Conservation (phyloP, 2,329 filamentous ascomycete species). For the Xylariaceae sp. region DNA sequence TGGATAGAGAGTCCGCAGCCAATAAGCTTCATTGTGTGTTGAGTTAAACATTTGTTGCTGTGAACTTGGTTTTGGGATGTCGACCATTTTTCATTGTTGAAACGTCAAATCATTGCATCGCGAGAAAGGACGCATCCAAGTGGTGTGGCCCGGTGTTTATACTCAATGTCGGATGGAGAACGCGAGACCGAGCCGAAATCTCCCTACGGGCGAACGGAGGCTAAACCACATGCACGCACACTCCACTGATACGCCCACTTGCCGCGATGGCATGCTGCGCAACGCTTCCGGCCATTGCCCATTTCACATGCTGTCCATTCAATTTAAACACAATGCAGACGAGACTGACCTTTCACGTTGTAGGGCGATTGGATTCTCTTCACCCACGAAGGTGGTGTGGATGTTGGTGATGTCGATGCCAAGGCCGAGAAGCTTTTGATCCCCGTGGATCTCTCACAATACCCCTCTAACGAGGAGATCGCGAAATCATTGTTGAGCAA, state of each 20-base stretch:
- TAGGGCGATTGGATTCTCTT: conserved; percentile 99
- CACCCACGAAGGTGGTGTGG: conserved; percentile 98
- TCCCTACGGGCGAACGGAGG: conserved; percentile 38
- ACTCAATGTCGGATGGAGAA: conserved; percentile 14
- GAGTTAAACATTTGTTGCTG: too few relatives aligned
- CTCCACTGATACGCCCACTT: conserved; percentile 17
- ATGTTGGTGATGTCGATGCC: conserved; percentile 97
- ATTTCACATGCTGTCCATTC: neutral
- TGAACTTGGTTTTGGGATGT: too few relatives aligned
- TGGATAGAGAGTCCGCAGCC: too few relatives aligned
- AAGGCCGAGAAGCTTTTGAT: conserved; percentile 99
- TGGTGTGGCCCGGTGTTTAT: conserved; percentile 16
- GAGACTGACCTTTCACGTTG: conserved; percentile 13
- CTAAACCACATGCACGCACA: conserved; percentile 34
- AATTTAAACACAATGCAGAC: too few relatives aligned
- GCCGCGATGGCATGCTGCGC: conserved; percentile 12
- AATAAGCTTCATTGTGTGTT: too few relatives aligned
- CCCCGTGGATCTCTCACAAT: conserved; percentile 89
- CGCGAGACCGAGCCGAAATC: conserved; percentile 15
- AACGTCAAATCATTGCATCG: too few relatives aligned
- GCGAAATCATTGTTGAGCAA: conserved; percentile 81
- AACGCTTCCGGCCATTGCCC: conserved; percentile 3
- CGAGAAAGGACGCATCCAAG: too few relatives aligned
- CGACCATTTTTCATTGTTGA: too few relatives aligned
- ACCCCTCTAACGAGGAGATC: conserved; percentile 94